Base-by-base conservation (phyloP, 192 early-diverging fungal genomes). In the Entomortierella parvispora region DNA sequence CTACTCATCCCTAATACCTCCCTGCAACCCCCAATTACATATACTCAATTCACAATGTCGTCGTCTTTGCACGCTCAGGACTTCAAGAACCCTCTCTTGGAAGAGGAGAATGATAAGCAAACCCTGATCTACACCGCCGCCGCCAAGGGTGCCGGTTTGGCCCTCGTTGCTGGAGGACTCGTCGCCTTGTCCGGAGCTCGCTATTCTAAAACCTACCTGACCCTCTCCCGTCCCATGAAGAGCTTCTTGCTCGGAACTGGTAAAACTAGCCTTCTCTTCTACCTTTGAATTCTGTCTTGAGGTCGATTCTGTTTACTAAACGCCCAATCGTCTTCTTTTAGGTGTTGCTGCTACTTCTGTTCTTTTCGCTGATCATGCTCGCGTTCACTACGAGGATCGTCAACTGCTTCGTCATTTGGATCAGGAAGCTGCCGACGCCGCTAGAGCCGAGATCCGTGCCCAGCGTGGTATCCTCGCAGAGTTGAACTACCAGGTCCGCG, bases 131-230 rank as follows among this genome's bases (percentile, higher is more conserved):
- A 61, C 25, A 51, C 51, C 8, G 72, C 65, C 49, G 72, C 65
- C 14, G 72, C 72, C 14, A 76, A 76, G 59, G 72, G 72, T n/a
- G 72, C 72, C 9, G 72, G 72, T 15, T 65, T 76, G 28, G 72
- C 72, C 47, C 45, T 76, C 10, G 65, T 68, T 20, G 60, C 72
- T 31, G 72, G 65, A 4, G 72, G 64, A 20, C 64, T 76, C 20
- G 59, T 62, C 50, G 72, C 65, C 43, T 25, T 68, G 23, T 48
- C 72, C 4, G 72, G 72, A n/a, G 48, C 64, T 18, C 72, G 72
- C 34, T 68, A 76, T 47, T 76, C 72, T 9, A 47, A 62, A 3
- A 49, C 53, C 53, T 76, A 76, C 49, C 57, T 57, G 46, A 67
- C 65, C 15, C 72, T 76, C 37, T 37, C 72, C 14, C 58, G 48